Evolutionary conservation across 352 stramenopile species (phyloP), one percentile per base, ranked within the genome.

Genomic region (Globisporangium radiosum): DNA sequence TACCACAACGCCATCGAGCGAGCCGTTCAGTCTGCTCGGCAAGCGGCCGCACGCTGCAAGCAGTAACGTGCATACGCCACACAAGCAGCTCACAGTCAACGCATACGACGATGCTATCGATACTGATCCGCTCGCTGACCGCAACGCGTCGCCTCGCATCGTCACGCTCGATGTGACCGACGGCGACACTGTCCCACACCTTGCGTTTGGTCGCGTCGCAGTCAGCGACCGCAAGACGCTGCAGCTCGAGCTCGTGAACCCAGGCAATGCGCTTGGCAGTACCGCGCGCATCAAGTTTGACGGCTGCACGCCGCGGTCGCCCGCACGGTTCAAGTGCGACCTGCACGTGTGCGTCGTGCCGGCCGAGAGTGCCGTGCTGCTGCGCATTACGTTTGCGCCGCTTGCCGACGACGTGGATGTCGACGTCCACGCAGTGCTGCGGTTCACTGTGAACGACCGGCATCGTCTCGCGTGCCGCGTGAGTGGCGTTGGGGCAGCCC

Each of bases 201-300:
- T 93, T 17, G 53, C 57, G 49, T 93, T 92, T 57, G 84, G 81
- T 0, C 40, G 56, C 11, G 78, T 93, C 7, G 57, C 71, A 1
- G 39, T 87, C 2, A 76, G 76, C 14, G 65, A 80, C n/a, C 63
- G 62, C 19, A 80, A 72, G 37, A 87, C 63, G 17, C 50, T 82
- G 39, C 60, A 72, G 53, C 59, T 93, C 25, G 81, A 60, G 6
- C 60, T 93, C 15, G 52, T 68, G 57, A 93, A 93, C 43, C 63
- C 81, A 7, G 87, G 70, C 57, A 76, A 25, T 25, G 25, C 25
- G 25, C 25, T 25, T 25, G 38, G 71, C 25, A 72, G 76, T 25
- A 85, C 81, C 53, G 80, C 75, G 7, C 74, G 78, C 19, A 63
- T 93, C 48, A 85, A 89, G 52, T 87, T 87, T 52, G 80, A 90